These are phyloP conservation scores for Diplogelasinospora grovesii DNA, from an alignment of 495 filamentous ascomycete species.

Conservation along the genomic window DNA sequence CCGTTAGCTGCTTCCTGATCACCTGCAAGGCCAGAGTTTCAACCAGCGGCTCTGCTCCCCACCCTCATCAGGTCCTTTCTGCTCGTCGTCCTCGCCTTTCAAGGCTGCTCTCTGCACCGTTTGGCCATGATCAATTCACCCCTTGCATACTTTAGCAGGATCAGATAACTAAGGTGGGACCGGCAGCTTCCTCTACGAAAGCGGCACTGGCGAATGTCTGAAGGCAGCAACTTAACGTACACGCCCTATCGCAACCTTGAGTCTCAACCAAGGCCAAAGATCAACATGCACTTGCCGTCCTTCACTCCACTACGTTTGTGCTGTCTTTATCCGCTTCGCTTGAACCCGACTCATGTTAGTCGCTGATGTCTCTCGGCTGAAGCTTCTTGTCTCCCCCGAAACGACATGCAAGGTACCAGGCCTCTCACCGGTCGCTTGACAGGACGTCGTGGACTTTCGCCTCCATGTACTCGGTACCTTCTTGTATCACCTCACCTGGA, in stretches of 20 bases:
- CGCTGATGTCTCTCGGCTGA: constrained; percentile 16
- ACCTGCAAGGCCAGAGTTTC: neutral
- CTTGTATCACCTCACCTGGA: neutral
- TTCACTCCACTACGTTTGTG: constrained; percentile 8
- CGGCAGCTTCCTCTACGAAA: neutral
- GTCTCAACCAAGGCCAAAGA: neutral
- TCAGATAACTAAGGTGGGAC: neutral
- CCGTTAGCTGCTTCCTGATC: neutral
- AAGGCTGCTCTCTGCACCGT: neutral
- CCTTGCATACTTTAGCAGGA: neutral
- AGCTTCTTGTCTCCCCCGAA: constrained; percentile 12
- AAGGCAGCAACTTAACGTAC: neutral
- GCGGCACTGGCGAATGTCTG: neutral
- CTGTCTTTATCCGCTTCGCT: constrained; percentile 13
- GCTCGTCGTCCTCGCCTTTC: too few relatives aligned
- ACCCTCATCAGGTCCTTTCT: neutral
- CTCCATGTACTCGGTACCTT: neutral
- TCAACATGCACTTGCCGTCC: constrained; percentile 6
- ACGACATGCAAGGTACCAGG: constrained; percentile 21
- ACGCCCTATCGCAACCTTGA: neutral
- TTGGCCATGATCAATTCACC: neutral
- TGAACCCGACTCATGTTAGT: neutral
- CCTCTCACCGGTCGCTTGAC: constrained; percentile 3
- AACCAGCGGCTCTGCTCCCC: neutral
- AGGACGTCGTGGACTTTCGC: neutral